Percentiles rank a stretch among this genome's conserved stretches.
These are phyloP conservation scores for Datura wrightii DNA, from an alignment of 257 asterid species.

Conservation along the genomic window DNA sequence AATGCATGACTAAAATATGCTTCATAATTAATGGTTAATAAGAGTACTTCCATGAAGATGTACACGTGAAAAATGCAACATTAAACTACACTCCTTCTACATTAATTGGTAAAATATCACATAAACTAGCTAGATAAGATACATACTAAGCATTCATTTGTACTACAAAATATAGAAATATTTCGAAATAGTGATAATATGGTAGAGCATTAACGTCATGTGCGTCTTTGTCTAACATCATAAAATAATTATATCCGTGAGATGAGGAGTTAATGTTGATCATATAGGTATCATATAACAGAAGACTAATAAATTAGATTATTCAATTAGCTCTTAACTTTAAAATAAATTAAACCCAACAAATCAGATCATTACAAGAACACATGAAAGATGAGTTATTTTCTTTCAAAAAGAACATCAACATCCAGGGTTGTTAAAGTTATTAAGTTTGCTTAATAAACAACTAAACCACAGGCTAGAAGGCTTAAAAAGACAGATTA, in stretches of 20 bases:
- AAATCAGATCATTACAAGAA: neutral
- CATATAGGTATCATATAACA: neutral
- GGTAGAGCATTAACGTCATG: slow-evolving; percentile 6
- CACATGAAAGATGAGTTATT: slow-evolving; percentile 2
- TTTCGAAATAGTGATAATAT: neutral
- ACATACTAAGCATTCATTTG: neutral
- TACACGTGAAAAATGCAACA: neutral
- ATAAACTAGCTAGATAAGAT: neutral
- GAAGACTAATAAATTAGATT: neutral
- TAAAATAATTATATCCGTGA: neutral
- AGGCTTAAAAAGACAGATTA: slow-evolving; percentile 10
- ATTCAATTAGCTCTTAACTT: neutral
- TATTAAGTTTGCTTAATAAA: neutral
- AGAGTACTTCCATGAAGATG: neutral
- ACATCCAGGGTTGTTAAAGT: neutral
- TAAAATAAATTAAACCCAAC: neutral
- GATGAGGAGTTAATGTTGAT: slow-evolving; percentile 13
- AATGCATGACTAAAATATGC: neutral
- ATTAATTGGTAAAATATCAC: neutral
- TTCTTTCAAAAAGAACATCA: slow-evolving; percentile 13
- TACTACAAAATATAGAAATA: too few relatives aligned
- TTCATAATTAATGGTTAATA: neutral
- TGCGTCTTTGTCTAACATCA: neutral
- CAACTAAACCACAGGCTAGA: slow-evolving; percentile 1
- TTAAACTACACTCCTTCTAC: neutral